Conservation (phyloP, 2,329 filamentous ascomycete species). For the Leptographium wingfieldii region DNA sequence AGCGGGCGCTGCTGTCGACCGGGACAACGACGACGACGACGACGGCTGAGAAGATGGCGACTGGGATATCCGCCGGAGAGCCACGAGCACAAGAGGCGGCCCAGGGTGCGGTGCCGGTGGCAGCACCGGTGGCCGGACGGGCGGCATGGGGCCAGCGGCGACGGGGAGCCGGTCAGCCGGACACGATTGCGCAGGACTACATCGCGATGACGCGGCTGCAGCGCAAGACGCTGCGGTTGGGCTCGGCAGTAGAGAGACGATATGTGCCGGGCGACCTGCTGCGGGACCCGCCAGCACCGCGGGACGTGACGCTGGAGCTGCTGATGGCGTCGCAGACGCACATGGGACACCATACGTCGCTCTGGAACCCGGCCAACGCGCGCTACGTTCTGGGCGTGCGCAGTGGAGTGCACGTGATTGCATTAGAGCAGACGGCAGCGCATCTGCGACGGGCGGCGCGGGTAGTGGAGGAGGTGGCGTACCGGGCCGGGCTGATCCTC, state of each 20-base stretch:
- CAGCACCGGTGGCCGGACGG: background rate
- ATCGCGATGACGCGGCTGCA: conserved; percentile 28
- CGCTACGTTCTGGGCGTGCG: conserved; percentile 88
- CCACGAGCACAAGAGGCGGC: no score
- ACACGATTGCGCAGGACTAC: conserved; percentile 22
- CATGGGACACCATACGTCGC: conserved; percentile 77
- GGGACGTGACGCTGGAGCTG: conserved; percentile 80
- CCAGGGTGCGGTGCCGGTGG: background rate
- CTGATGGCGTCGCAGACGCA: conserved; percentile 79
- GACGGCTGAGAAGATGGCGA: conserved; percentile 16
- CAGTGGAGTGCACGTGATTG: conserved; percentile 84
- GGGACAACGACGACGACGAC: conserved; percentile 17
- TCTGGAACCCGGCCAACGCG: conserved; percentile 92
- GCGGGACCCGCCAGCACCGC: conserved; percentile 58
- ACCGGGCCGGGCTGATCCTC: conserved; percentile 70
- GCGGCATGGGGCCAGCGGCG: conserved; percentile 1
- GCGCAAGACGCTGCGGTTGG: conserved; percentile 32
- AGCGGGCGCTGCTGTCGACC: conserved; percentile 25
- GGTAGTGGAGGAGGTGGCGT: conserved; percentile 76
- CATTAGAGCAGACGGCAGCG: conserved; percentile 75
- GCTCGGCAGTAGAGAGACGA: conserved; percentile 34
- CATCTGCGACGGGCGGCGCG: conserved; percentile 89
- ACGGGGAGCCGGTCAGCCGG: conserved; percentile 3
- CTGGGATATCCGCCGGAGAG: no score
- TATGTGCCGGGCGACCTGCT: conserved; percentile 58